phyloP scores from a whole-genome alignment of 768 basidiomycete genomes.

The Hygrocybe coccinea region DNA sequence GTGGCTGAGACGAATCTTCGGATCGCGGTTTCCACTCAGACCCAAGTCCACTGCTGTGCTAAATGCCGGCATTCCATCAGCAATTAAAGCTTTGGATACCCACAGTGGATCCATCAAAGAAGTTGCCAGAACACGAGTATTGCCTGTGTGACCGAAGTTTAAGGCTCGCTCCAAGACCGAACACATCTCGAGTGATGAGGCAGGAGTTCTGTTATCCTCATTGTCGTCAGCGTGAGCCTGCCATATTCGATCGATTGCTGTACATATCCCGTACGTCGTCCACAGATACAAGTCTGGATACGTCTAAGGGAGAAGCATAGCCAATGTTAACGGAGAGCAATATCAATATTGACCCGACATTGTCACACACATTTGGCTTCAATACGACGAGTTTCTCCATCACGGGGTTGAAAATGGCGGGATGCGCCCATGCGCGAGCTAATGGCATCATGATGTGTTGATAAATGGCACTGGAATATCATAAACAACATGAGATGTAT shows the following conservation, averaged over 20 bases:
- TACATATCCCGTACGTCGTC: too few species aligned
- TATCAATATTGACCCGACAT: too few species aligned
- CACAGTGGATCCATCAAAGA: not conserved
- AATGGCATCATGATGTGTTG: too few species aligned
- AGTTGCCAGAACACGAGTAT: not conserved
- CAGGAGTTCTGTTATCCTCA: not conserved
- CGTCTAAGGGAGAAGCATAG: too few species aligned
- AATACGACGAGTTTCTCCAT: too few species aligned
- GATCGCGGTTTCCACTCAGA: not conserved
- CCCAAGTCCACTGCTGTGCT: not conserved
- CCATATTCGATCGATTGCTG: too few species aligned
- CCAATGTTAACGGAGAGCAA: too few species aligned
- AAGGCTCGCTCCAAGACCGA: not conserved
- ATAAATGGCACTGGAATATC: not conserved
- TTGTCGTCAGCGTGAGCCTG: not conserved
- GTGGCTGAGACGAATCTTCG: not conserved
- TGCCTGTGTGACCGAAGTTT: not conserved
- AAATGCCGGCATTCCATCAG: not conserved
- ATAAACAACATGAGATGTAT: too few species aligned
- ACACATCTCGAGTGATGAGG: not conserved
- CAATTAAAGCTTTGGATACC: not conserved
- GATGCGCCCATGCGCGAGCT: too few species aligned
- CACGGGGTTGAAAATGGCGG: too few species aligned
- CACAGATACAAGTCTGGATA: too few species aligned
- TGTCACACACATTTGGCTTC: too few species aligned